Conservation (phyloP, 495 filamentous ascomycete species). For the Aspergillus nidulans region DNA sequence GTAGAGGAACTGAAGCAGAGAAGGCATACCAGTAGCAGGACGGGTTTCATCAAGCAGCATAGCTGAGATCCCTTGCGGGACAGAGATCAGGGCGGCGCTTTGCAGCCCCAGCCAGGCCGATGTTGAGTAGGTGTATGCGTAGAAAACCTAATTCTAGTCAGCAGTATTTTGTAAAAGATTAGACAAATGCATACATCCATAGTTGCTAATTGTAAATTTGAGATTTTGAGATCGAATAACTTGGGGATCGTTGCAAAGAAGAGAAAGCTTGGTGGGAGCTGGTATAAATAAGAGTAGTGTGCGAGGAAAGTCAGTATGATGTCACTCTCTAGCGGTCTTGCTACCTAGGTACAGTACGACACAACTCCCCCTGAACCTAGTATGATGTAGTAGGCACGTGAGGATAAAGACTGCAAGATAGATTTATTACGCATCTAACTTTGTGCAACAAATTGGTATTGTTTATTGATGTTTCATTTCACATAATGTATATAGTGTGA, state of each 20-base stretch:
- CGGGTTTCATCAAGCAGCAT: constrained; percentile 57
- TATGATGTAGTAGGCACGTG: background rate
- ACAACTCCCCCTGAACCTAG: background rate
- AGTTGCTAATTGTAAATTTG: background rate
- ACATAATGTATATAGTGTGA: background rate
- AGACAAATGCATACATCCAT: constrained; percentile 9
- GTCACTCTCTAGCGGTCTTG: background rate
- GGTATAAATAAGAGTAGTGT: background rate
- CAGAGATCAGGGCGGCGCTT: constrained; percentile 57
- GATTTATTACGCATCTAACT: background rate
- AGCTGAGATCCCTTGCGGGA: constrained; percentile 61
- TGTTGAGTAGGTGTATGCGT: constrained; percentile 61
- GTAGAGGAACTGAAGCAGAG: background rate
- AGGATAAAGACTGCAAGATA: background rate
- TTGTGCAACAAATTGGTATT: background rate
- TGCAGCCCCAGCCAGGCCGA: constrained; percentile 65
- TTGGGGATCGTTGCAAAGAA: background rate
- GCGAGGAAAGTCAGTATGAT: background rate
- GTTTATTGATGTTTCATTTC: background rate
- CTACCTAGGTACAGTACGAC: background rate
- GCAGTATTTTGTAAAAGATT: background rate
- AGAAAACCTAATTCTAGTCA: constrained; percentile 50
- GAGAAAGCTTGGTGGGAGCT: background rate
- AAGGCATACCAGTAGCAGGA: constrained; percentile 47
- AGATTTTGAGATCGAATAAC: background rate